Conservation (phyloP, 257 asterid species). For the Fraxinus anomala region DNA sequence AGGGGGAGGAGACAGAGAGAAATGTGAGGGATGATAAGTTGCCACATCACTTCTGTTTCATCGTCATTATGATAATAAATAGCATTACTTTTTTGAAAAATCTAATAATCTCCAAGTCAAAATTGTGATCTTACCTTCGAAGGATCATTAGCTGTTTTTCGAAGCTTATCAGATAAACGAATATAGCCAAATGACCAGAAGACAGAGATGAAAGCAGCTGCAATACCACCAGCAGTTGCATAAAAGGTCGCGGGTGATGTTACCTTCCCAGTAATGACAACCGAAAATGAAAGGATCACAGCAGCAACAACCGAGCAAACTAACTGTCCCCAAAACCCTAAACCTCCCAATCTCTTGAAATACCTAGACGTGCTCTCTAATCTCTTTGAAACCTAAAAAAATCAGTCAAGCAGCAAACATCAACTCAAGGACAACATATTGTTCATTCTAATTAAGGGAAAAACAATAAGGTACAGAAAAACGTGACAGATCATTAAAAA, state of each 20-base stretch:
- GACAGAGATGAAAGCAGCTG: slow-evolving; percentile 86
- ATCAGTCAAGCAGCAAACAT: background rate
- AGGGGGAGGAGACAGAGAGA: no score
- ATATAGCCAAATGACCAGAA: slow-evolving; percentile 97
- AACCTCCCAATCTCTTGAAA: slow-evolving; percentile 92
- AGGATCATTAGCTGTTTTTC: slow-evolving; percentile 81
- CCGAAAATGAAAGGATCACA: slow-evolving; percentile 84
- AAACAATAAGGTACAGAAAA: background rate
- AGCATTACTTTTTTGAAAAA: background rate
- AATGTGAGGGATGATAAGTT: no score
- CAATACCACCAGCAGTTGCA: slow-evolving; percentile 87
- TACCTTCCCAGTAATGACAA: slow-evolving; percentile 71
- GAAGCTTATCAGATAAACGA: slow-evolving; percentile 79
- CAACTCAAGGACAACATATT: background rate
- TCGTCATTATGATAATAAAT: no score
- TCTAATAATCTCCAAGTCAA: slow-evolving; percentile 11
- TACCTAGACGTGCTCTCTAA: slow-evolving; percentile 74
- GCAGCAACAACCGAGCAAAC: slow-evolving; percentile 81
- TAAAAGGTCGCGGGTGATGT: slow-evolving; percentile 88
- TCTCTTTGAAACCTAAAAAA: slow-evolving; percentile 77
- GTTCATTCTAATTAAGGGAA: background rate
- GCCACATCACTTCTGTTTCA: no score
- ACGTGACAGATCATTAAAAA: background rate
- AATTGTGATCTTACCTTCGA: slow-evolving; percentile 62
- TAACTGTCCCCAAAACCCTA: slow-evolving; percentile 97